These are phyloP conservation scores for Cardiospermum halicacabum DNA, from an alignment of 345 rosid species.

Conservation along the genomic window DNA sequence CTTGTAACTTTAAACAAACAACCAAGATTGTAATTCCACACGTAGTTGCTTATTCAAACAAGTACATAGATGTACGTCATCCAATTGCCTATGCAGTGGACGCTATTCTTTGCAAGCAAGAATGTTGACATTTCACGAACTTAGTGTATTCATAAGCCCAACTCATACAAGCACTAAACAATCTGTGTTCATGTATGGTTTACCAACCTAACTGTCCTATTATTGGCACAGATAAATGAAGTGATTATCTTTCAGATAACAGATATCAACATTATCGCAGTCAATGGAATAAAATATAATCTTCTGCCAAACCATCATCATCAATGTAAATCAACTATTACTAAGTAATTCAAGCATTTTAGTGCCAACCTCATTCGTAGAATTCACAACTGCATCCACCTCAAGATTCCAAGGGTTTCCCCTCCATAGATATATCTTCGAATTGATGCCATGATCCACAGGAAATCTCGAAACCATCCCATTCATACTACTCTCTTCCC, in stretches of 20 bases:
- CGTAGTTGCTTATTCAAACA: background rate
- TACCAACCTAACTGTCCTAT: background rate
- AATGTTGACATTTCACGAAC: background rate
- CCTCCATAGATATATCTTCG: constrained; percentile 84
- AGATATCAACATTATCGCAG: background rate
- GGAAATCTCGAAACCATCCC: constrained; percentile 80
- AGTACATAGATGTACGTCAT: background rate
- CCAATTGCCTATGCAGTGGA: background rate
- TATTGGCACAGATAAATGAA: background rate
- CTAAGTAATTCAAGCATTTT: background rate
- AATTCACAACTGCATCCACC: constrained; percentile 97
- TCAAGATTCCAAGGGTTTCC: constrained; percentile 97
- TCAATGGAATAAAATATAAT: background rate
- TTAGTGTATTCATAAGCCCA: background rate
- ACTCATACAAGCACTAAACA: background rate
- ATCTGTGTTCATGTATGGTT: background rate
- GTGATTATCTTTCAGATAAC: background rate
- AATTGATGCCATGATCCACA: constrained; percentile 77
- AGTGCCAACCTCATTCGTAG: constrained; percentile 83
- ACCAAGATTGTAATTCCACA: background rate
- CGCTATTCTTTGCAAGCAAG: background rate
- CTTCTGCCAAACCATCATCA: background rate
- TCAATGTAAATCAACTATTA: background rate
- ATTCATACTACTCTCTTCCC: constrained; percentile 43
- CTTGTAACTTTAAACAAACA: background rate